These are phyloP conservation scores for Xylariaceae sp. DNA, from an alignment of 2,329 filamentous ascomycete species.

Conservation along the genomic window DNA sequence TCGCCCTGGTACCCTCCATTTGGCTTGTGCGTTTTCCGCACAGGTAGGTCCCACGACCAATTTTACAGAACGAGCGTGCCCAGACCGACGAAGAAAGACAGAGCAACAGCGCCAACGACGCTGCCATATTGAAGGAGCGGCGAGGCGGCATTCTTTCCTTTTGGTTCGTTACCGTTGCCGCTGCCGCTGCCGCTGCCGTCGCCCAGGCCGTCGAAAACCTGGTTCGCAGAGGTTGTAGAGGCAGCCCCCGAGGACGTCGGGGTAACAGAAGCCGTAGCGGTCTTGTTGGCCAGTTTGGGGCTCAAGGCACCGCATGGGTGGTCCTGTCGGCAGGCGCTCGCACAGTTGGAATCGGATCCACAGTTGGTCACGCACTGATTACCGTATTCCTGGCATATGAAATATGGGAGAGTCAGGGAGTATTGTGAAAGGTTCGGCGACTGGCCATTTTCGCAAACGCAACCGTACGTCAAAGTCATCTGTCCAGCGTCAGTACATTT, in stretches of 20 bases:
- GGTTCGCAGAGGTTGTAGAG: constrained; percentile 31
- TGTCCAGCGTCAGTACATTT: constrained; percentile 30
- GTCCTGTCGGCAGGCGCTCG: constrained; percentile 57
- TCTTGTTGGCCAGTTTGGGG: constrained; percentile 57
- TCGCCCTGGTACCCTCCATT: neutral
- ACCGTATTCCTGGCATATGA: constrained; percentile 67
- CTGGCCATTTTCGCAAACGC: constrained; percentile 63
- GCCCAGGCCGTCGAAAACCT: constrained; percentile 37
- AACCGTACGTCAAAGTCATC: constrained; percentile 62
- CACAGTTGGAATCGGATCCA: constrained; percentile 52
- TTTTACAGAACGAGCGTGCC: constrained; percentile 19
- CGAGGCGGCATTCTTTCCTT: constrained; percentile 12
- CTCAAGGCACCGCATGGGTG: constrained; percentile 69
- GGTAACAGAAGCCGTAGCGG: constrained; percentile 40
- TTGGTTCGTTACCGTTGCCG: constrained; percentile 5
- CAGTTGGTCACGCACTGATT: constrained; percentile 63
- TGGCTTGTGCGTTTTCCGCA: no score
- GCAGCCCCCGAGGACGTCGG: constrained; percentile 37
- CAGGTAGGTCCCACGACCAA: no score
- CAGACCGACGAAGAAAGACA: constrained; percentile 15
- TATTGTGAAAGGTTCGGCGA: constrained; percentile 72
- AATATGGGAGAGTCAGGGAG: constrained; percentile 74
- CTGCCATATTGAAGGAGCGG: constrained; percentile 16
- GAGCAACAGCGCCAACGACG: constrained; percentile 12
- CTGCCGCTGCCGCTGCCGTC: constrained; percentile 28